phyloP scores from a whole-genome alignment of 2,329 filamentous ascomycete genomes.

The Ascochyta pisi region DNA sequence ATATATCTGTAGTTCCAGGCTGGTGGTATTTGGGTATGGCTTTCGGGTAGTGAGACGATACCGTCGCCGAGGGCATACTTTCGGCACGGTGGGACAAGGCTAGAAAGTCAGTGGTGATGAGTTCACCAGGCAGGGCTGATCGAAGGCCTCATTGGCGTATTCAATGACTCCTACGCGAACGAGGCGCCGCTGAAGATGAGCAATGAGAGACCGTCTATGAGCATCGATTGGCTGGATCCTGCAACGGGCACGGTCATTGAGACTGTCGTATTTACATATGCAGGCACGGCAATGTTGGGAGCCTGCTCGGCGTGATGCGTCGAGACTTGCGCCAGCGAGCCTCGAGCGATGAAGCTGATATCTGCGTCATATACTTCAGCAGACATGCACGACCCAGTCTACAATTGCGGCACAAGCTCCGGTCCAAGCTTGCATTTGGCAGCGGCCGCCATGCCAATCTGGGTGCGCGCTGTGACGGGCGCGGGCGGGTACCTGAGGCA shows the following conservation, averaged over 20 bases:
- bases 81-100: conserved; percentile 3
- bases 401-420: conserved; percentile 20
- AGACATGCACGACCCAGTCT: conserved; percentile 23
- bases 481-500: conserved; percentile 26
- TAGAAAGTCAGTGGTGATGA: background rate
- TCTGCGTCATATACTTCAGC: conserved; percentile 10
- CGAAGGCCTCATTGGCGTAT: conserved; percentile 1
- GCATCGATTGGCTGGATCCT: conserved; percentile 1
- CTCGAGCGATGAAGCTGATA: conserved; percentile 2
- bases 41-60: background rate
- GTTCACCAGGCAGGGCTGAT: background rate
- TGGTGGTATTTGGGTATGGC: conserved; percentile 1
- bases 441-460: conserved; percentile 32
- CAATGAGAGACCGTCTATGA: background rate
- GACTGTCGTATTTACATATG: conserved; percentile 2
- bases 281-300: background rate
- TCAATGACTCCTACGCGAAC: background rate
- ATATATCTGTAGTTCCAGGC: conserved; percentile 3
- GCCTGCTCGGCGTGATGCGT: background rate
- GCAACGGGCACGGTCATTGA: background rate
- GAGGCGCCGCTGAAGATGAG: conserved; percentile 6
- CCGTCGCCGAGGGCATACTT: background rate
- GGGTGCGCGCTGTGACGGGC: conserved; percentile 24
- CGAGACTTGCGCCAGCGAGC: conserved; percentile 1
- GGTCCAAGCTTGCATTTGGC: conserved; percentile 26